Conservation (phyloP, 2,329 filamentous ascomycete species). For the Colletotrichum sp. region DNA sequence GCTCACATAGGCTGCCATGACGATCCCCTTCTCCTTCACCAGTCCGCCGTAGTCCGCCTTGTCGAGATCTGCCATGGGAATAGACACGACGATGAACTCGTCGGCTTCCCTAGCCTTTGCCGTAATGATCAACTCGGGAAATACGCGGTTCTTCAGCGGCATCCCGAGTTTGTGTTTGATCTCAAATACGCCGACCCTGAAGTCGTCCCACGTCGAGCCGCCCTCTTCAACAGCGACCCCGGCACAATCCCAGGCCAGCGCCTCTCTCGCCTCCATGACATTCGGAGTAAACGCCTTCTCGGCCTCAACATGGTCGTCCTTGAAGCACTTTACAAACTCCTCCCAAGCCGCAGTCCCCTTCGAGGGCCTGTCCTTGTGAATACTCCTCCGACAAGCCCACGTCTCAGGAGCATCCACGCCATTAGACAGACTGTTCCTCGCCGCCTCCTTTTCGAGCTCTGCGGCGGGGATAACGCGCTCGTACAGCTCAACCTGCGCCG, state of each 20-base stretch:
- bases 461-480: constrained; percentile 52
- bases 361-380: constrained; percentile 58
- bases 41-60: constrained; percentile 32
- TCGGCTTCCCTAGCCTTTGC: constrained; percentile 40
- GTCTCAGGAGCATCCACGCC: constrained; percentile 45
- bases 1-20: constrained; percentile 67
- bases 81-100: constrained; percentile 63
- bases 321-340: constrained; percentile 67
- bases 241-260: constrained; percentile 50
- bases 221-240: constrained; percentile 43
- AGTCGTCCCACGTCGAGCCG: constrained; percentile 48
- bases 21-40: constrained; percentile 49
- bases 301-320: constrained; percentile 48
- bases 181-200: constrained; percentile 61
- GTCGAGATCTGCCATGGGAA: constrained; percentile 54
- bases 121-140: constrained; percentile 69
- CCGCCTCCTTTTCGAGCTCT: constrained; percentile 45
- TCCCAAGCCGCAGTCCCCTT: constrained; percentile 64
- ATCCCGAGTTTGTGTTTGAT: constrained; percentile 65
- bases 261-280: constrained; percentile 37
- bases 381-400: constrained; percentile 69
- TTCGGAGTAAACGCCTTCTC: constrained; percentile 45
- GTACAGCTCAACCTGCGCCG: constrained; percentile 57
- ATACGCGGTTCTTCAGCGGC: constrained; percentile 68
- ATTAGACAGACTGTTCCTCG: constrained; percentile 32